phyloP scores from a whole-genome alignment of 78 protist genomes.

The Acrasis kona region DNA sequence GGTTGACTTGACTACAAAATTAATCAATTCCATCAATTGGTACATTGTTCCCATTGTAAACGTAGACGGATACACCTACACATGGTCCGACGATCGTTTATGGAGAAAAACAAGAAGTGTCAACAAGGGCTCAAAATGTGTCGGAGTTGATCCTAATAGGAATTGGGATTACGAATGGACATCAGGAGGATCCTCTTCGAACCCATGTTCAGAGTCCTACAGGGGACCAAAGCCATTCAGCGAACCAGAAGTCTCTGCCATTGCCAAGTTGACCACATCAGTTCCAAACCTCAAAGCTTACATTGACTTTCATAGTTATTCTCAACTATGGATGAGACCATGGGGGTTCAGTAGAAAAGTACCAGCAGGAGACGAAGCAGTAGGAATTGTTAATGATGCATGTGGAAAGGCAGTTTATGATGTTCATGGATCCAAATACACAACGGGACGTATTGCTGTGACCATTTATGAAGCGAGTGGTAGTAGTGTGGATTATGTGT shows the following conservation, averaged over 20 bases:
- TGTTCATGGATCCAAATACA: slow-evolving; percentile 9
- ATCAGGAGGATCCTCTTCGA: slow-evolving; percentile 9
- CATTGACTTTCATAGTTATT: slow-evolving; percentile 20
- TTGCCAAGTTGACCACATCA: not conserved
- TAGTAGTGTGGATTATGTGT: slow-evolving; percentile 8
- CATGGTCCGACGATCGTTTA: slow-evolving; percentile 16
- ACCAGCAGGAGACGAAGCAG: slow-evolving; percentile 2
- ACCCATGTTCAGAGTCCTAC: slow-evolving; percentile 37
- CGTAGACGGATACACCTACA: slow-evolving; percentile 33
- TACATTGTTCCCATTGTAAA: slow-evolving; percentile 9
- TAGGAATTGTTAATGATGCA: not conserved
- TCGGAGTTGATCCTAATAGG: slow-evolving; percentile 20
- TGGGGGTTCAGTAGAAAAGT: slow-evolving; percentile 5
- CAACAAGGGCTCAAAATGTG: slow-evolving; percentile 9
- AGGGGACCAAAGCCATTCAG: slow-evolving; percentile 9
- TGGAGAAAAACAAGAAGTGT: slow-evolving; percentile 30
- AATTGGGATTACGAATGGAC: slow-evolving; percentile 25
- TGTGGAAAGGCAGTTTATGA: not conserved
- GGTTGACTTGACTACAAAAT: not conserved
- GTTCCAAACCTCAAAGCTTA: not conserved
- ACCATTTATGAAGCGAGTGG: slow-evolving; percentile 20
- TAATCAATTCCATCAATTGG: not conserved
- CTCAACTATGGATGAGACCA: slow-evolving; percentile 20
- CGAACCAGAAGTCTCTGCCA: not conserved
- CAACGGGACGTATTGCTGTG: slow-evolving; percentile 1